A percentile compares a stretch with the other conserved stretches of the same genome.
Evolutionary conservation across 169 alveolate species (phyloP).

Genomic region (Plasmodium vinckei): DNA sequence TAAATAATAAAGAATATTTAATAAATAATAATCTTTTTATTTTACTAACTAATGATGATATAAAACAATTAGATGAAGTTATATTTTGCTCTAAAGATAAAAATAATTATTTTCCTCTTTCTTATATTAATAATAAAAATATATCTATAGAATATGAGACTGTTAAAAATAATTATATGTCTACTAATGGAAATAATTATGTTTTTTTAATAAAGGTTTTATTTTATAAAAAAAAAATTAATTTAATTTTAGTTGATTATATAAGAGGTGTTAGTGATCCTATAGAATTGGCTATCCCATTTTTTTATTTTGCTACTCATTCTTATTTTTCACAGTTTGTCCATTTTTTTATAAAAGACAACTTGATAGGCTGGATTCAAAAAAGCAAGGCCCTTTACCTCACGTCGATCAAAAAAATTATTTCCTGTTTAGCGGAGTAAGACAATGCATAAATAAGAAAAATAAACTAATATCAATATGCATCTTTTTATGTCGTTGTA

Average conservation of each 20-base stretch:
- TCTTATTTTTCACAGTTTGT: constrained; percentile 31
- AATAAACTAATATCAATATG: neutral
- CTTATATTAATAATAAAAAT: constrained; percentile 19
- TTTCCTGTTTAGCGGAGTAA: constrained; percentile 35
- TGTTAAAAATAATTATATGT: constrained; percentile 32
- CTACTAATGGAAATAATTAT: constrained; percentile 17
- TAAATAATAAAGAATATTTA: constrained; percentile 53
- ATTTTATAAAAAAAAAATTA: constrained; percentile 20
- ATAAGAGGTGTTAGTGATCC: constrained; percentile 57
- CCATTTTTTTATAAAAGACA: constrained; percentile 64
- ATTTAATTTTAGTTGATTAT: constrained; percentile 40
- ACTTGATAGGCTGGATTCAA: constrained; percentile 66
- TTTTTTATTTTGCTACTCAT: constrained; percentile 42
- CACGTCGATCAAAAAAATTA: constrained; percentile 14
- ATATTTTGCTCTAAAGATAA: constrained; percentile 16
- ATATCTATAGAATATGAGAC: constrained; percentile 24
- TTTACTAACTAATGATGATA: constrained; percentile 54
- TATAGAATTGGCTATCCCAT: constrained; percentile 55
- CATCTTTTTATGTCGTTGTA: neutral
- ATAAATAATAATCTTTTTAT: constrained; percentile 37
- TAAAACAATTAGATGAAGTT: constrained; percentile 20
- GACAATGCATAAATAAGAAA: neutral
- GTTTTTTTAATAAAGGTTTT: constrained; percentile 57
- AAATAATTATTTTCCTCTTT: neutral
- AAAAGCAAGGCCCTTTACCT: constrained; percentile 19